Base-by-base conservation (phyloP, 2,329 filamentous ascomycete species). In the Colletotrichum costaricense region DNA sequence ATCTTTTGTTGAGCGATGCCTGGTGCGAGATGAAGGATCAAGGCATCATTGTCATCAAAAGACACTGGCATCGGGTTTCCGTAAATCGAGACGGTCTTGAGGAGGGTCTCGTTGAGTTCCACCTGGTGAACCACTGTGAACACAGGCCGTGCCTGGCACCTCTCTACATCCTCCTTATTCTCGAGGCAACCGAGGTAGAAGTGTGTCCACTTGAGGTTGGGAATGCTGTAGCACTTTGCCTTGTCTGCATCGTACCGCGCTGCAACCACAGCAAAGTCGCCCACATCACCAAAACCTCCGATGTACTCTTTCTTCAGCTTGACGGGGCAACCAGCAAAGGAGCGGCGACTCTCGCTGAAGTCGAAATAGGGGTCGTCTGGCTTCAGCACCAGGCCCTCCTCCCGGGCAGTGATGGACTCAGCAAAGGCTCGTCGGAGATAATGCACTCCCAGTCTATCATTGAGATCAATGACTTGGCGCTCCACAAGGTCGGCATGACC, bases 241-340 rank as follows among this genome's bases (percentile, higher is more conserved):
- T 91, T 89, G 63, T 87, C 84, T 3, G 92, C 84, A 76, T 95
- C 89, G 76, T 93, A 95, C 22, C 90, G 90, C 6, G 91, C 95
- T 0, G 94, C 95, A 3, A 98, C 85, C 2, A 96, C 87, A 2
- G 93, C 92, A 79, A 98, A 94, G 80, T 98, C 95, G 11, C 93
- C 93, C 35, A 95, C 90, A 73, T 97, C 95, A 1, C 95, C 94
- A 79, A 96, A 90, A 3, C 91, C 91, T 30, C 88, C 87, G 49
- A 97, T 67, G 77, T 97, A 97, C 78, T 97, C 94, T 78, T 95
- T 95, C 81, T 98, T 98, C 55, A 98, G 82, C 82, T 98, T 98
- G 78, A 98, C 94, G 79, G 91, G 93, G 69, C 84, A 86, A 16
- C 85, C 85, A 3, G 81, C 79, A 72, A 84, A 85, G 35, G 86